A percentile compares a stretch with the other conserved stretches of the same genome.
These are phyloP conservation scores for Moesziomyces aphidis DNA, from an alignment of 1,284 basidiomycete genomes.

Conservation along the genomic window DNA sequence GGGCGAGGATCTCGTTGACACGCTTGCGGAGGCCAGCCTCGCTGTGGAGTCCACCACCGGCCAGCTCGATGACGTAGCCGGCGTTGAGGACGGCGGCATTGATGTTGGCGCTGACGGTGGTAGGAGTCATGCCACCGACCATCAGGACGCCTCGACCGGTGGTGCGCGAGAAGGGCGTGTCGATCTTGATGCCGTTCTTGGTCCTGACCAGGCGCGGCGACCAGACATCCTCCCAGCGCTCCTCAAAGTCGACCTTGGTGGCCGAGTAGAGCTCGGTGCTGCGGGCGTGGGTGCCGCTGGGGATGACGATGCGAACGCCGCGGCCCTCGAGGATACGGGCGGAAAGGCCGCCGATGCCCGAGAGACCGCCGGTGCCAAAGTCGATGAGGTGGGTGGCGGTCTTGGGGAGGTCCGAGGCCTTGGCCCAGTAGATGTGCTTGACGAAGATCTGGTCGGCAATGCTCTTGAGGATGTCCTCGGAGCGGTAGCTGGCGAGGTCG, in stretches of 20 bases:
- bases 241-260: conserved; percentile 78
- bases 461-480: conserved; percentile 51
- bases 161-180: conserved; percentile 95
- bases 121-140: conserved; percentile 89
- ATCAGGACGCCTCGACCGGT: conserved; percentile 96
- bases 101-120: conserved; percentile 62
- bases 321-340: conserved; percentile 91
- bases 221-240: conserved; percentile 91
- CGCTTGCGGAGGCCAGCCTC: conserved; percentile 86
- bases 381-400: conserved; percentile 90
- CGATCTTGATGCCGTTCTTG: conserved; percentile 71
- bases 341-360: conserved; percentile 91
- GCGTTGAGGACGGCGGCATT: conserved; percentile 83
- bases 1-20: conserved; percentile 70
- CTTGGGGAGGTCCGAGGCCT: conserved; percentile 82
- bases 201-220: conserved; percentile 88
- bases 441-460: conserved; percentile 82
- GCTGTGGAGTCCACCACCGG: conserved; percentile 97
- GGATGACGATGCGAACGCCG: conserved; percentile 79
- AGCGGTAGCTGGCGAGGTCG: conserved; percentile 47
- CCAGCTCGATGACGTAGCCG: conserved; percentile 95
- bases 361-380: conserved; percentile 93
- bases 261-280: conserved; percentile 73
- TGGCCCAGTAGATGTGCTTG: conserved; percentile 89
- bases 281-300: conserved; percentile 55